Conservation (phyloP, 495 filamentous ascomycete species). For the Pyrenopolyporus hunteri region DNA sequence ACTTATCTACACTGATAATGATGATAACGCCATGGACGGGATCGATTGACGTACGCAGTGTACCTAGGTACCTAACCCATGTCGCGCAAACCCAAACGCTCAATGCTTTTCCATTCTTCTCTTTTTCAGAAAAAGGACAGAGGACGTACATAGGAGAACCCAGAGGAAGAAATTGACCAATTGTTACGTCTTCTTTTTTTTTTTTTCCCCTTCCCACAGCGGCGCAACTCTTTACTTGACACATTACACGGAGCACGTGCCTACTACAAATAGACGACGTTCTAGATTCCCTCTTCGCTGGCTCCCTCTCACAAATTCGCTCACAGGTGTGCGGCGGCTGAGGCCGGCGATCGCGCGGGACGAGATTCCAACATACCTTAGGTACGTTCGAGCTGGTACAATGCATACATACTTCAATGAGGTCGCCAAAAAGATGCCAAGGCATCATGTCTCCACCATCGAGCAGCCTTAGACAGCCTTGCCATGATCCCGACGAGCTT, state of each 20-base stretch:
- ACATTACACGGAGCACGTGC: conserved; percentile 3
- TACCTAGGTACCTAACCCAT: too few species aligned
- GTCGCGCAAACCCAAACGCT: too few species aligned
- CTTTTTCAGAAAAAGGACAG: not conserved
- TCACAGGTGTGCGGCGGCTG: conserved; percentile 5
- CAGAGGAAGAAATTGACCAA: conserved; percentile 1
- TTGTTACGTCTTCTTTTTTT: too few species aligned
- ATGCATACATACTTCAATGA: too few species aligned
- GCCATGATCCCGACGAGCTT: conserved; percentile 27
- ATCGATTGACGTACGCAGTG: too few species aligned
- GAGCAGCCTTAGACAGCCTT: not conserved
- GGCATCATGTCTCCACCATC: not conserved
- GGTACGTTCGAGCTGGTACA: too few species aligned
- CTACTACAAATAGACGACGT: conserved; percentile 4
- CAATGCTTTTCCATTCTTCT: too few species aligned
- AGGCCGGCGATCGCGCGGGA: not conserved
- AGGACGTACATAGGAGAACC: too few species aligned
- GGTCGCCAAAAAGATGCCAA: too few species aligned
- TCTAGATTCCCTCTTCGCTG: conserved; percentile 17
- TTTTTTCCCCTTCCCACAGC: conserved; percentile 5
- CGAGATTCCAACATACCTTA: too few species aligned
- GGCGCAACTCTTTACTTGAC: conserved; percentile 4
- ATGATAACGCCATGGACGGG: too few species aligned
- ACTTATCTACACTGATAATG: too few species aligned
- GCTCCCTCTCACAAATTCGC: not conserved